Evolutionary conservation across 2,329 filamentous ascomycete genomes (phyloP), one percentile per base, ranked within the genome.

Genomic region (Pseudogymnoascus sp.): DNA sequence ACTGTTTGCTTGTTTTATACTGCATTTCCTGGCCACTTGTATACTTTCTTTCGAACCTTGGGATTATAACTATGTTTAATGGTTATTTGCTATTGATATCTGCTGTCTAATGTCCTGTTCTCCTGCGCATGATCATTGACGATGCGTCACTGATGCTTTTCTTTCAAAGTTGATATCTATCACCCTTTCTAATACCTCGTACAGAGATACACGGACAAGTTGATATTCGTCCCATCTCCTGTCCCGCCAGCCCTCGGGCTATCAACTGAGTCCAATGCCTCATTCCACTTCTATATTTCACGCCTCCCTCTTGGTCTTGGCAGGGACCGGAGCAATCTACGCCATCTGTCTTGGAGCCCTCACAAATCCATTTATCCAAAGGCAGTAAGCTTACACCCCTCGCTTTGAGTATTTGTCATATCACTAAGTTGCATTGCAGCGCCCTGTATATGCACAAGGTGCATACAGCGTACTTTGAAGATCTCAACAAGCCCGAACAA

Each of bases 391-490:
- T 33, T 65, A 33, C 50, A 37, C 53, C 42, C 40, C 18, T n/a
- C 11, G 7, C 35, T 12, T 56, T 31, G 4, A 18, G 53, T 35
- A 16, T 16, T 63, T 65, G 8, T 42, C 40, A 31, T 63, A 16
- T 59, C 25, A 33, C 14, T 38, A 25, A 7, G 31, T 31, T 64
- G 16, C 31, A 21, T 47, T 59, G 40, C 65, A 68, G 92, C 72
- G 87, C 89, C 23, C 75, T 97, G 5, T 99, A 97, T 73, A 86
- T 88, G 28, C 88, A 97, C 75, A 89, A 88, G 66, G 74, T 96
- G 68, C 87, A 91, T 66, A 88, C 87, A 2, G 79, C 84, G 2
- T 84, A 82, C 73, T 92, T 85, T 83, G 80, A 88, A 67, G 84
- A 95, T 72, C 74, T 92, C 47, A 84, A 91, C 66, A 80, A 86